Base-by-base conservation (phyloP, 805 yeast species). In the Peterozyma toletana region DNA sequence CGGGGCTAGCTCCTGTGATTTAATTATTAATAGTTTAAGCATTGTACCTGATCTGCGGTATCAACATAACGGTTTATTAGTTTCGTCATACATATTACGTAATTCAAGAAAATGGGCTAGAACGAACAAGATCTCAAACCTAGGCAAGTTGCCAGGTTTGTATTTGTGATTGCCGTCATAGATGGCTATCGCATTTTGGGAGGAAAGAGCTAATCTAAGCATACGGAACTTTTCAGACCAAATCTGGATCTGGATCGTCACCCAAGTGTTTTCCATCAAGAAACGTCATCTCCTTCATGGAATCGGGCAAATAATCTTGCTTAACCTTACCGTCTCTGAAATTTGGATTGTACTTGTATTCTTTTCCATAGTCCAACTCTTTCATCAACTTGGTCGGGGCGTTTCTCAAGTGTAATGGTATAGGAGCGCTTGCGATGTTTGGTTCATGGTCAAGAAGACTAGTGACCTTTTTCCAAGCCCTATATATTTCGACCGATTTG, bases 371-470 rank as follows among this genome's bases (percentile, higher is more conserved):
- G 0, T 95, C 98, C 47, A 89, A 55, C 41, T 88, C 95, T 45
- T 79, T 74, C 99, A 93, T 93, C 39, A 93, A 68, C 53, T 70
- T 72, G 0, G 99, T 95, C 2, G 99, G 99, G 0, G 99, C 98
- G 59, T 93, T 95, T 50, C 98, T 73, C 33, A 93, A 67, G 62
- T 93, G 98, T 54, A 83, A 52, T 0, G 95, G 95, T 1, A 84
- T 79, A 2, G 82, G 76, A 3, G 86, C 77, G 35, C 78, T 73
- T 14, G 78, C 77, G 41, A 75, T 66, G 10, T 69, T 74, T 2
- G 85, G 84, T n/a, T 75, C 76, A 18, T 71, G 73, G 21, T 67
- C 67, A 30, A 90, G 57, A 48, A 77, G 66, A 1, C 69, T 56
- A 48, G 80, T 86, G n/a, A 90, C 78, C 30, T 70, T 63, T 10